Conservation (phyloP, 768 basidiomycete genomes). For the Kockovaella imperatae region DNA sequence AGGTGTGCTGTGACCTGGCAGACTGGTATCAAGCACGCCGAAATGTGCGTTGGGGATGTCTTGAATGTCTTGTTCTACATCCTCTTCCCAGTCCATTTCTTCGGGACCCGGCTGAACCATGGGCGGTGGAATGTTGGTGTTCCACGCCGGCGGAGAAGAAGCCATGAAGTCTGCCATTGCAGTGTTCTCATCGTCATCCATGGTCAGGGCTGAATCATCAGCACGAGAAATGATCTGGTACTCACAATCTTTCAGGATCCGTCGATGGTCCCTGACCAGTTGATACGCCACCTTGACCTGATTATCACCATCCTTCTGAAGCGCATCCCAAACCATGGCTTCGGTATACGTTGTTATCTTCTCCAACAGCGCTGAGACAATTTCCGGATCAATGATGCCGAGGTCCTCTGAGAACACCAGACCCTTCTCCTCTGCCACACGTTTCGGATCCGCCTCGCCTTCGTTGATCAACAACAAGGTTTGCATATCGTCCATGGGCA, state of each 20-base stretch:
- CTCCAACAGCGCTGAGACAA: conserved; percentile 70
- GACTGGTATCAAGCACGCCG: conserved; percentile 80
- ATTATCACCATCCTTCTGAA: conserved; percentile 81
- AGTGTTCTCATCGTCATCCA: conserved; percentile 61
- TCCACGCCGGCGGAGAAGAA: conserved; percentile 46
- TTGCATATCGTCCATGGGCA: conserved; percentile 32
- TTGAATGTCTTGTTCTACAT: conserved; percentile 54
- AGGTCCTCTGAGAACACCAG: conserved; percentile 70
- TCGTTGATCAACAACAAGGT: conserved; percentile 34
- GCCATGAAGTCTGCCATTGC: conserved; percentile 47
- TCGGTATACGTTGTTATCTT: conserved; percentile 67
- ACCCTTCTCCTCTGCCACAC: conserved; percentile 38
- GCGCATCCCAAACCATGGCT: conserved; percentile 79
- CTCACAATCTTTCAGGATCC: conserved; percentile 77
- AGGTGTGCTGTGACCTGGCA: conserved; percentile 51
- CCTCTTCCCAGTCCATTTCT: conserved; percentile 67
- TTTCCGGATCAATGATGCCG: conserved; percentile 83
- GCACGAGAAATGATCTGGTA: conserved; percentile 53
- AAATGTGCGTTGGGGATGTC: conserved; percentile 61
- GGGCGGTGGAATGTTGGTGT: conserved; percentile 47
- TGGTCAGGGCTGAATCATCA: conserved; percentile 48
- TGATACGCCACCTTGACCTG: conserved; percentile 95
- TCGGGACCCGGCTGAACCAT: conserved; percentile 57
- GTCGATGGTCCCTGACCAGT: conserved; percentile 77
- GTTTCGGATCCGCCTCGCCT: conserved; percentile 34